Percentiles rank a stretch among this genome's conserved stretches.
These are phyloP conservation scores for Tulasnella sp. DNA, from an alignment of 768 basidiomycete species.

Conservation along the genomic window DNA sequence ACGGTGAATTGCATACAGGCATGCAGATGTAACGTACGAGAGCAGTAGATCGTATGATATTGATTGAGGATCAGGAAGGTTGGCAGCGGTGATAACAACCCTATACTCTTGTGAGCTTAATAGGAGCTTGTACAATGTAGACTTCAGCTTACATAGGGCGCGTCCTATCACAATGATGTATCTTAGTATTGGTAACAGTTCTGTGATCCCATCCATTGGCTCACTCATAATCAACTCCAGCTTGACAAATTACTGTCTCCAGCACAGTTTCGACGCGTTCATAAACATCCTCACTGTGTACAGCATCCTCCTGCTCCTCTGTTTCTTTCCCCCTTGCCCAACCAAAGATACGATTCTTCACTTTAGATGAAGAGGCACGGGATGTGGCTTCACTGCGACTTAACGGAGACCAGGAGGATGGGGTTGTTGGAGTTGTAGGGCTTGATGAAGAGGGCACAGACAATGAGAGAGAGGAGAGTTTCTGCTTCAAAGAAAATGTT, in stretches of 20 bases:
- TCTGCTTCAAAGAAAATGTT: constrained; percentile 20
- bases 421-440: constrained; percentile 9
- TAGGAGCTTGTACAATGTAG: neutral
- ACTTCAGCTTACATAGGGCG: constrained; percentile 76
- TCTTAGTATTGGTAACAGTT: neutral
- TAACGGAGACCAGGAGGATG: constrained; percentile 19
- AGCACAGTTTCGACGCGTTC: constrained; percentile 52
- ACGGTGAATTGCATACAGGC: constrained; percentile 11
- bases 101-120: constrained; percentile 30
- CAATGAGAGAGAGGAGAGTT: constrained; percentile 19
- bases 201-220: constrained; percentile 20
- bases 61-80: constrained; percentile 65
- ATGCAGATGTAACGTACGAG: constrained; percentile 36
- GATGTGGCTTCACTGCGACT: constrained; percentile 2
- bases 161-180: constrained; percentile 40
- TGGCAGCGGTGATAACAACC: constrained; percentile 74
- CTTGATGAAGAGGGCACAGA: constrained; percentile 16
- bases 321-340: constrained; percentile 9
- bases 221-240: constrained; percentile 83
- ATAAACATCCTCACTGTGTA: constrained; percentile 7
- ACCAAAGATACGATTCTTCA: constrained; percentile 11
- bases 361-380: neutral
- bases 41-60: constrained; percentile 70
- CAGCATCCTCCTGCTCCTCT: constrained; percentile 25
- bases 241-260: constrained; percentile 68